phyloP scores from a whole-genome alignment of 2,329 filamentous ascomycete genomes.

The Coleophoma cylindrospora region DNA sequence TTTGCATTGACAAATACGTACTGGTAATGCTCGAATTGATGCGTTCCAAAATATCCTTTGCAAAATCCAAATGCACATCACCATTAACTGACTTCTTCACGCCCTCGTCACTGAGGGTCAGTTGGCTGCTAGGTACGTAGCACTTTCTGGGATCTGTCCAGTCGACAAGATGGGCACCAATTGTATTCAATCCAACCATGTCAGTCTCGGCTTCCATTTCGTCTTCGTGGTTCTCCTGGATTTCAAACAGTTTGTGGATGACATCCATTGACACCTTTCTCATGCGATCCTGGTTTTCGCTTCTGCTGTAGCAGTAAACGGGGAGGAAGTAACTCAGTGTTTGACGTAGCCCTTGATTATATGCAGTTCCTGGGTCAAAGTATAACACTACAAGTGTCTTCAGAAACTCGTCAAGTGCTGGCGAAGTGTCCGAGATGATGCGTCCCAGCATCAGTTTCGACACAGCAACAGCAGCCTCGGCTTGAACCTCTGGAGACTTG shows the following conservation, averaged over 20 bases:
- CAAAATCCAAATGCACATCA: slow-evolving; percentile 76
- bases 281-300: slow-evolving; percentile 82
- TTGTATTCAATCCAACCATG: slow-evolving; percentile 73
- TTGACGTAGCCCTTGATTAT: slow-evolving; percentile 79
- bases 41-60: slow-evolving; percentile 70
- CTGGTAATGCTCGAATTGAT: slow-evolving; percentile 62
- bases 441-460: slow-evolving; percentile 82
- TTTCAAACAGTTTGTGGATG: slow-evolving; percentile 68
- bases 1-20: slow-evolving; percentile 35
- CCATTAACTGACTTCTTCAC: slow-evolving; percentile 64
- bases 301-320: slow-evolving; percentile 83
- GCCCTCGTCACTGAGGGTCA: slow-evolving; percentile 42
- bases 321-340: slow-evolving; percentile 90
- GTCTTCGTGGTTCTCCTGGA: slow-evolving; percentile 67
- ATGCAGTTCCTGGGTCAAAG: slow-evolving; percentile 78
- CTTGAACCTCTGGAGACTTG: slow-evolving; percentile 69
- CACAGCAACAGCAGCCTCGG: slow-evolving; percentile 73
- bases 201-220: slow-evolving; percentile 72
- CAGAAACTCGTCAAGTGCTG: slow-evolving; percentile 68
- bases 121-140: slow-evolving; percentile 42
- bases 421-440: slow-evolving; percentile 61
- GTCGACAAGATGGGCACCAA: slow-evolving; percentile 80
- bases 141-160: slow-evolving; percentile 92
- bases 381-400: slow-evolving; percentile 81
- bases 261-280: slow-evolving; percentile 67